phyloP scores from a whole-genome alignment of 2,329 filamentous ascomycete species.

The Claviceps lovelessii region DNA sequence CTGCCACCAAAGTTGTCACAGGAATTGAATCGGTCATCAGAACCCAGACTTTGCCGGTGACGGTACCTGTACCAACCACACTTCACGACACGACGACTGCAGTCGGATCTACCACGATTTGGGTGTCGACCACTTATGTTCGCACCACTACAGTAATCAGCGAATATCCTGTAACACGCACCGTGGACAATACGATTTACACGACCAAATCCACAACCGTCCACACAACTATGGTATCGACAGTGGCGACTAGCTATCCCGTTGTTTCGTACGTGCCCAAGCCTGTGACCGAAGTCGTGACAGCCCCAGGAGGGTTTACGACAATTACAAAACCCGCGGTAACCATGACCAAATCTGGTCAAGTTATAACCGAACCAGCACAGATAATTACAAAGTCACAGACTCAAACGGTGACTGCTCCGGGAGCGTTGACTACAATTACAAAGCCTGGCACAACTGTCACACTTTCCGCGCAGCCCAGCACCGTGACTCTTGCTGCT shows the following conservation, averaged over 20 bases:
- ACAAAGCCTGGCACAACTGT: constrained; percentile 7
- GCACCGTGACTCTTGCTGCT: constrained; percentile 15
- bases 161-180: constrained; percentile 8
- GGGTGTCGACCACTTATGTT: constrained; percentile 7
- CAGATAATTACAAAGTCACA: constrained; percentile 1
- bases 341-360: constrained; percentile 1
- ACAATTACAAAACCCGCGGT: constrained; percentile 5
- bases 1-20: constrained; percentile 7
- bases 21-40: constrained; percentile 4
- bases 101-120: constrained; percentile 7
- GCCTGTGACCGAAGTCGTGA: constrained; percentile 3
- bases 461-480: constrained; percentile 12
- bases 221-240: constrained; percentile 6
- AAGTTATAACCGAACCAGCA: constrained; percentile 7
- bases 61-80: constrained; percentile 5
- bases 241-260: constrained; percentile 7
- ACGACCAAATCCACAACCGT: constrained; percentile 6
- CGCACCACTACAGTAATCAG: constrained; percentile 5
- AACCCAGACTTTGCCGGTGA: constrained; percentile 6
- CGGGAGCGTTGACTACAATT: not conserved
- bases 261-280: constrained; percentile 7
- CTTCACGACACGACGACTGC: constrained; percentile 4
- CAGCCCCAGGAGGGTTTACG: constrained; percentile 2
- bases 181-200: constrained; percentile 6
- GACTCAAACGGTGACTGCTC: not conserved